A percentile compares a stretch with the other conserved stretches of the same genome.
Conservation (phyloP, 2,329 filamentous ascomycete species). For the Cladosporium phlei region DNA sequence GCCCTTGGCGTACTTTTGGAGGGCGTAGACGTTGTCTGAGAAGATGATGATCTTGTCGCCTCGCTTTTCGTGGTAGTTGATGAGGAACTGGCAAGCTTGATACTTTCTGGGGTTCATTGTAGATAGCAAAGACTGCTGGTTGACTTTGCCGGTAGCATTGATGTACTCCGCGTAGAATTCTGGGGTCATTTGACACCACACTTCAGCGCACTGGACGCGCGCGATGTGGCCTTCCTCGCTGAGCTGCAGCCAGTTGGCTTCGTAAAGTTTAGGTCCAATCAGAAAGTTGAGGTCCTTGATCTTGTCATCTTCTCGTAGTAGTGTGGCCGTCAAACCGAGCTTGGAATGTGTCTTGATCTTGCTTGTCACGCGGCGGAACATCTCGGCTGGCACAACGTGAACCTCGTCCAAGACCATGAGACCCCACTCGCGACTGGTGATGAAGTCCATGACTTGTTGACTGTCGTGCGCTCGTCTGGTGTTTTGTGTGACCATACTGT, state of each 20-base stretch:
- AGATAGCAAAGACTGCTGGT: conserved; percentile 68
- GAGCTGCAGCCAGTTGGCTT: conserved; percentile 99
- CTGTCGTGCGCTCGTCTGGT: conserved; percentile 85
- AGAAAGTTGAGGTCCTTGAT: conserved; percentile 96
- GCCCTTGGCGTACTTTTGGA: conserved; percentile 78
- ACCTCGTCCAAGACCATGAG: conserved; percentile 96
- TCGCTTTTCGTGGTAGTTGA: conserved; percentile 90
- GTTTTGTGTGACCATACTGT: conserved; percentile 96
- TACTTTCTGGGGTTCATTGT: conserved; percentile 99
- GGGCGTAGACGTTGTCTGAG: conserved; percentile 91
- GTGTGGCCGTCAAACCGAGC: conserved; percentile 85
- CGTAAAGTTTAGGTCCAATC: conserved; percentile 94
- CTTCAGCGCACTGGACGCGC: conserved; percentile 93
- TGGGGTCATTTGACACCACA: conserved; percentile 98
- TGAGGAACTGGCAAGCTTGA: conserved; percentile 95
- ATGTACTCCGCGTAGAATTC: conserved; percentile 97
- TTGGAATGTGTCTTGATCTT: conserved; percentile 94
- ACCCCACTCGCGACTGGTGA: conserved; percentile 87
- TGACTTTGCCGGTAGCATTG: conserved; percentile 54
- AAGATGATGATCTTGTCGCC: conserved; percentile 99
- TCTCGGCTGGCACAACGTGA: conserved; percentile 93
- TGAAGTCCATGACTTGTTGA: conserved; percentile 95
- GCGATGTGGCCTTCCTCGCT: conserved; percentile 96
- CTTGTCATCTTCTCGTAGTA: conserved; percentile 95
- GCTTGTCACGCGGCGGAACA: conserved; percentile 90